phyloP scores from a whole-genome alignment of 1,284 basidiomycete genomes.

The Ganoderma resinaceum region DNA sequence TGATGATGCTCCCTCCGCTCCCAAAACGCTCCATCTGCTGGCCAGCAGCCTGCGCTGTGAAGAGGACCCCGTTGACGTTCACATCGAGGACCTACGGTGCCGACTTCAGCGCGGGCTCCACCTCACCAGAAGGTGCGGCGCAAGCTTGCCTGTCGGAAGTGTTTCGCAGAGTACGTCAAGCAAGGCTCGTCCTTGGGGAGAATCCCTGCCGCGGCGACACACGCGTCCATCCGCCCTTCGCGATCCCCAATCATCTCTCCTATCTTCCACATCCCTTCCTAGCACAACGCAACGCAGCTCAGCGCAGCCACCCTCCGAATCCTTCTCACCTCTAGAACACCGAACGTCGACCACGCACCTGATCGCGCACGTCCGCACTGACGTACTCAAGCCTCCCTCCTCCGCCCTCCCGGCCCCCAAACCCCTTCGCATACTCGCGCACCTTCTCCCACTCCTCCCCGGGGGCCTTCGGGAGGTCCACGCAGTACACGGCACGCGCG shows the following conservation, averaged over 20 bases:
- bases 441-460: conserved; percentile 71
- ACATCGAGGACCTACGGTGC: conserved; percentile 66
- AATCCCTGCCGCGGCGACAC: conserved; percentile 69
- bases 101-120: background rate
- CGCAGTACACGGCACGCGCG: conserved; percentile 76
- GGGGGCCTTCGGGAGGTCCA: conserved; percentile 73
- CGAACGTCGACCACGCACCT: conserved; percentile 36
- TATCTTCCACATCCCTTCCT: conserved; percentile 56
- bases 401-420: conserved; percentile 49
- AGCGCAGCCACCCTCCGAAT: too few relatives aligned
- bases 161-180: conserved; percentile 69
- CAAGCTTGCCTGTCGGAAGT: conserved; percentile 66
- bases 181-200: conserved; percentile 61
- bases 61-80: conserved; percentile 80
- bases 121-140: background rate
- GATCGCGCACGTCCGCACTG: conserved; percentile 67
- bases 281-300: background rate
- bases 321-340: too few relatives aligned
- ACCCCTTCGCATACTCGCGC: conserved; percentile 46
- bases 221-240: conserved; percentile 76
- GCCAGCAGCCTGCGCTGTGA: conserved; percentile 81
- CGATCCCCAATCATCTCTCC: conserved; percentile 65
- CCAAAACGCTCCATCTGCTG: conserved; percentile 78
- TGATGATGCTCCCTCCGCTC: conserved; percentile 77
- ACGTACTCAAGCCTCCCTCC: conserved; percentile 68